Base-by-base conservation (phyloP, 2,329 filamentous ascomycete species). In the Curvularia hawaiiensis region DNA sequence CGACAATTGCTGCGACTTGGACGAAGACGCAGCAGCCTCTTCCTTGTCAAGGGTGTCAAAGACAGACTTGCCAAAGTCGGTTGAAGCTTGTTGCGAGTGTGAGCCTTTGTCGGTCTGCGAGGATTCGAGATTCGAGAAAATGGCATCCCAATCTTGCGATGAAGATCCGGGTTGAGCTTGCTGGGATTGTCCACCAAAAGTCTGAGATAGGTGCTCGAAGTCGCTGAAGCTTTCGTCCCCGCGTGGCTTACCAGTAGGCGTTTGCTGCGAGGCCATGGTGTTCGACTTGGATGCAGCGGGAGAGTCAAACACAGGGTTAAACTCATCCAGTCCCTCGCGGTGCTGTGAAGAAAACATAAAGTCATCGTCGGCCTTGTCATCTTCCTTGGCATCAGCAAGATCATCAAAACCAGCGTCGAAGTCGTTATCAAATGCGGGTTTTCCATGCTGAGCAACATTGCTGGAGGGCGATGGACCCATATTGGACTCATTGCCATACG, bases 121-220 rank as follows among this genome's bases (percentile, higher is more conserved):
- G 2, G 83, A 84, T 66, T 94, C 90, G 8, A 96, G 80, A 26
- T 89, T 88, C 1, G 91, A 90, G 78, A 98, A 98, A 54, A 98
- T 91, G 39, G 92, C 90, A 70, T 98, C 94, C 95, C 95, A 98
- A 75, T 98, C 94, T 66, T 96, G 90, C 33, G 79, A 76, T 1
- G 72, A 71, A 26, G 73, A 63, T 47, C 80, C 73, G 12, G 77
- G 77, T 28, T 78, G 78, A 45, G 78, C 73, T 24, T 76, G 60
- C 50, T 75, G 73, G 10, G 71, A 65, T 48, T 72, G 72, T 31
- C 77, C 77, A 28, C 77, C 77, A 57, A 79, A 78, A 49, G 78
- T 78, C 46, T 77, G 72, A 8, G 73, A 71, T 30, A 77, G 59
- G 50, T 80, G 78, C 57, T 81, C 78, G 50, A 84, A 84, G 55